phyloP scores from a whole-genome alignment of 352 stramenopile species.

The Phytophthora colocasiae region DNA sequence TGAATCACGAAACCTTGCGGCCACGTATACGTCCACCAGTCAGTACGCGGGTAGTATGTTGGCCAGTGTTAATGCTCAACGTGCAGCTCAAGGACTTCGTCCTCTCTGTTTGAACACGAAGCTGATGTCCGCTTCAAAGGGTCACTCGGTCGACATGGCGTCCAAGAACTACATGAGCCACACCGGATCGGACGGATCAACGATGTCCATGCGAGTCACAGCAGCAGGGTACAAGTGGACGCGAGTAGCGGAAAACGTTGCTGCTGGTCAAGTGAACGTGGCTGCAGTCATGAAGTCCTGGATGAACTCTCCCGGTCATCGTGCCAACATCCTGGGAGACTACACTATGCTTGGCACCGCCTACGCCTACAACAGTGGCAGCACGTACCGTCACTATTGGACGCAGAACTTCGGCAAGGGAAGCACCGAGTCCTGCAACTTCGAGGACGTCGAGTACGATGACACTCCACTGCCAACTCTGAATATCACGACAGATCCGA shows the following conservation, averaged over 20 bases:
- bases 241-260: constrained; percentile 53
- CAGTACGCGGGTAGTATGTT: constrained; percentile 24
- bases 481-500: constrained; percentile 9
- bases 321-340: constrained; percentile 47
- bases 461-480: constrained; percentile 6
- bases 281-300: constrained; percentile 49
- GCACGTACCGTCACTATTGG: constrained; percentile 56
- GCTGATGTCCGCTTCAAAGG: constrained; percentile 19
- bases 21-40: constrained; percentile 9
- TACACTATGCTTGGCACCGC: constrained; percentile 42
- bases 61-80: constrained; percentile 46
- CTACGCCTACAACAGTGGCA: constrained; percentile 37
- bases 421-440: constrained; percentile 27
- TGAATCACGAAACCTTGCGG: constrained; percentile 13
- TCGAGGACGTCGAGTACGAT: constrained; percentile 18
- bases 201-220: constrained; percentile 41
- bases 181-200: constrained; percentile 47
- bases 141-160: constrained; percentile 44
- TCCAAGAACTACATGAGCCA: constrained; percentile 52
- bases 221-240: constrained; percentile 48
- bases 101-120: constrained; percentile 50
- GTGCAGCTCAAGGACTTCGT: constrained; percentile 33
- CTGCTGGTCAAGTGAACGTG: constrained; percentile 46
- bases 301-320: constrained; percentile 60
- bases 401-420: constrained; percentile 54